Percentiles rank a stretch among this genome's conserved stretches.
phyloP scores from a whole-genome alignment of 2,329 filamentous ascomycete genomes.

The Colletotrichum limetticola region DNA sequence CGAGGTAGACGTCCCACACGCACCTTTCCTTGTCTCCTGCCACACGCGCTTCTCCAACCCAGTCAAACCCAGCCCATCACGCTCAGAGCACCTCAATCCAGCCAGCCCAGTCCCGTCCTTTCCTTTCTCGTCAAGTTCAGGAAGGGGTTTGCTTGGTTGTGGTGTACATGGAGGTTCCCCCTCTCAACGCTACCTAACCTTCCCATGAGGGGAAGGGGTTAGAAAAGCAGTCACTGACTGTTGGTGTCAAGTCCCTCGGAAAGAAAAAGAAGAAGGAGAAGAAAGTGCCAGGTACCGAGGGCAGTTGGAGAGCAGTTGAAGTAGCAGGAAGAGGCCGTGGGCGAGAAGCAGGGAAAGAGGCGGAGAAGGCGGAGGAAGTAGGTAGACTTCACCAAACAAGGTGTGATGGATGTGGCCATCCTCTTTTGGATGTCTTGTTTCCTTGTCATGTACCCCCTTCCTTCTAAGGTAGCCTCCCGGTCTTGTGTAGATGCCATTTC shows the following conservation, averaged over 20 bases:
- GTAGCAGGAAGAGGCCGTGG: neutral
- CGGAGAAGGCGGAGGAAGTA: neutral
- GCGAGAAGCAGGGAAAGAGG: neutral
- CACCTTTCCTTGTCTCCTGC: neutral
- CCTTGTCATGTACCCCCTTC: neutral
- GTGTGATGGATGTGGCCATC: neutral
- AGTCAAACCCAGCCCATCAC: neutral
- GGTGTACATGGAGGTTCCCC: neutral
- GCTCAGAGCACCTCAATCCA: slow-evolving; percentile 1
- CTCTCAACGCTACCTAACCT: neutral
- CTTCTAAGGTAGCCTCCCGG: neutral
- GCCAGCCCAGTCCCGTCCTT: neutral
- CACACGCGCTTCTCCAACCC: neutral
- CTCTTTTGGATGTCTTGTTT: neutral
- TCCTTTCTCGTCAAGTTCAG: slow-evolving; percentile 1
- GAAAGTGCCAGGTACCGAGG: neutral
- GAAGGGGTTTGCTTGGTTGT: neutral
- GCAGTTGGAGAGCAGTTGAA: neutral
- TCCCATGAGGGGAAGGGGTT: too few species aligned
- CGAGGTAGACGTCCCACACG: neutral
- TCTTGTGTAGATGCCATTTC: neutral
- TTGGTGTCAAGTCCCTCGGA: too few species aligned
- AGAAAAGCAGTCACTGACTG: too few species aligned
- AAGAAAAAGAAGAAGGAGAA: neutral
- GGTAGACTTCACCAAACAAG: neutral